Evolutionary conservation across 2,329 filamentous ascomycete species (phyloP).

Genomic region (Chrysoporthe puriensis): DNA sequence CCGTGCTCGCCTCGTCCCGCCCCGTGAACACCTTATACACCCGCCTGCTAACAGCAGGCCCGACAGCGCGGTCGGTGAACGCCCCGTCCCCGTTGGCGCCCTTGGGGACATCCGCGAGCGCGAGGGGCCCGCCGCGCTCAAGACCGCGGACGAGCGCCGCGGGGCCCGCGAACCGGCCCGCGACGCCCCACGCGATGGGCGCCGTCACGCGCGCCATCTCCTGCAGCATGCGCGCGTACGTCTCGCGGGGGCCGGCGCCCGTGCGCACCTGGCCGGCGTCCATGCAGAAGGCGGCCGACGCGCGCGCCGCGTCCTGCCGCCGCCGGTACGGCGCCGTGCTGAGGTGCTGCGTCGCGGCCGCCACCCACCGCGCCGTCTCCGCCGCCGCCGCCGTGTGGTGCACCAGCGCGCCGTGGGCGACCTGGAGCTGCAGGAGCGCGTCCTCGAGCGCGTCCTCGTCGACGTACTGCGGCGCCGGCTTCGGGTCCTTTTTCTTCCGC

Average conservation of each 20-base stretch:
- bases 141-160: conserved; percentile 62
- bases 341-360: conserved; percentile 76
- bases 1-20: conserved; percentile 57
- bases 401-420: conserved; percentile 67
- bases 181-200: conserved; percentile 72
- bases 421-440: conserved; percentile 70
- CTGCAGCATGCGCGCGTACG: conserved; percentile 75
- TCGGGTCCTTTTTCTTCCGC: conserved; percentile 45
- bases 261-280: conserved; percentile 75
- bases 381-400: conserved; percentile 66
- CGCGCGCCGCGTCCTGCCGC: conserved; percentile 51
- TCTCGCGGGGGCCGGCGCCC: conserved; percentile 67
- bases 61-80: conserved; percentile 57
- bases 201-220: conserved; percentile 74
- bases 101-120: conserved; percentile 65
- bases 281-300: conserved; percentile 74
- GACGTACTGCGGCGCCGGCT: conserved; percentile 52
- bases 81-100: conserved; percentile 61
- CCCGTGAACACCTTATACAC: conserved; percentile 64
- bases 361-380: conserved; percentile 75
- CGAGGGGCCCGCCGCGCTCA: conserved; percentile 59
- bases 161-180: conserved; percentile 62
- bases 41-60: conserved; percentile 61
- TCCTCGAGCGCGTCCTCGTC: conserved; percentile 73
- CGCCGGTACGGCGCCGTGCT: conserved; percentile 74